Base-by-base conservation (phyloP, 164 flowering plant genomes). In the Euptelea pleiosperma region DNA sequence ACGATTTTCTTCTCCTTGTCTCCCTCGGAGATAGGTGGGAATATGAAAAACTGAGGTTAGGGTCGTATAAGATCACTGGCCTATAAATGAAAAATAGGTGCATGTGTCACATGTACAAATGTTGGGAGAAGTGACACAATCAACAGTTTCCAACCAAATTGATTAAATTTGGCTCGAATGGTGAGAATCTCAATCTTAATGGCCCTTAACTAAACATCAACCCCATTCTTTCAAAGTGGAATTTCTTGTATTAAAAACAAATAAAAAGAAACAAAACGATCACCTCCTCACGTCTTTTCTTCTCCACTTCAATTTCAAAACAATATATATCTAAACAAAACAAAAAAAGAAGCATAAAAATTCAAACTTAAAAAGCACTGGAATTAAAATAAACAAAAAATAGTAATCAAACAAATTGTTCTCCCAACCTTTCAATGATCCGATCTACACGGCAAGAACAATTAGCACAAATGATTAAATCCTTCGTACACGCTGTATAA, bases 181-280 rank as follows among this genome's bases (percentile, higher is more conserved):
- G n/a, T n/a, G n/a, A n/a, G n/a, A n/a, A n/a, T n/a, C n/a, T n/a
- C 85, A 83, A 86, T 94, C 70, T 80, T 91, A 10, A 94, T 74
- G 6, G 97, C 95, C 99, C 90, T 74, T 6, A 66, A 69, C 12
- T 49, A 25, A 59, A 28, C 40, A 66, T 14, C 28, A 48, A 52
- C 8, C 25, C 40, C 37, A 18, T n/a, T 61, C 36, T 30, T 21
- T n/a, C 31, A 30, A 37, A 40, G 10, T 30, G 39, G 8, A 16
- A 55, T 29, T 34, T 16, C 11, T 22, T 34, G 14, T 22, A 33
- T 4, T 2, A 2, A 6, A 36, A 12, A 47, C 15, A 46, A 2
- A 7, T 19, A 26, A 9, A 26, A 18, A 52, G 12, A 40, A 36
- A 14, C 4, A 22, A 31, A 55, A 55, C 41, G 36, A 36, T 35